Conservation (phyloP, 805 yeast genomes). For the Danielia oregonensis region DNA sequence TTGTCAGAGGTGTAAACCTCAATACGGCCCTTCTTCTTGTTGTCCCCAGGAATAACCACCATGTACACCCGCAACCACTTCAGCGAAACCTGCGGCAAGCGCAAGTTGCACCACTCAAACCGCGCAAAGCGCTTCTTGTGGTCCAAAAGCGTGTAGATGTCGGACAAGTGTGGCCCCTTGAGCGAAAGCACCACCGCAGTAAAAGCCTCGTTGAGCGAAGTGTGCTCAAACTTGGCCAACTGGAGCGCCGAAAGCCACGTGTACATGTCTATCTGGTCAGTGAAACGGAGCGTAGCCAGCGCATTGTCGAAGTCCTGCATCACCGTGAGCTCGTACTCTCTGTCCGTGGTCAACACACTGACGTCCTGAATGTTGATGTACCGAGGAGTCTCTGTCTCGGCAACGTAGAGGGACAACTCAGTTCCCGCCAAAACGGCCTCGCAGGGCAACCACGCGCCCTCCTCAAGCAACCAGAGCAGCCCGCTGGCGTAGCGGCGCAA, state of each 20-base stretch:
- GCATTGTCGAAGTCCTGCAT: slow-evolving; percentile 27
- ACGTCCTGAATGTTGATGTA: slow-evolving; percentile 51
- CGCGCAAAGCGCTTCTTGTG: slow-evolving; percentile 43
- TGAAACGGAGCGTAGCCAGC: slow-evolving; percentile 23
- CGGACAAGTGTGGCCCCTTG: slow-evolving; percentile 54
- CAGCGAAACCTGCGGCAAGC: slow-evolving; percentile 54
- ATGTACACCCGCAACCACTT: slow-evolving; percentile 58
- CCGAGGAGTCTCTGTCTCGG: slow-evolving; percentile 44
- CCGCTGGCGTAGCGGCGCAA: slow-evolving; percentile 62
- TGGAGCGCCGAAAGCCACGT: slow-evolving; percentile 48
- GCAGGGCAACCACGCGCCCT: slow-evolving; percentile 22
- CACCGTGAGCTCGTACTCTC: slow-evolving; percentile 15
- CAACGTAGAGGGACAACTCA: slow-evolving; percentile 48
- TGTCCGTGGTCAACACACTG: slow-evolving; percentile 8
- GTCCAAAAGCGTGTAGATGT: slow-evolving; percentile 54
- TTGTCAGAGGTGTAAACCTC: slow-evolving; percentile 51
- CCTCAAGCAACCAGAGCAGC: slow-evolving; percentile 28
- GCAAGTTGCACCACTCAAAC: slow-evolving; percentile 60
- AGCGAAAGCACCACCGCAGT: slow-evolving; percentile 61
- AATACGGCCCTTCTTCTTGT: slow-evolving; percentile 47
- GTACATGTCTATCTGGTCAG: slow-evolving; percentile 18
- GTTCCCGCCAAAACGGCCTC: slow-evolving; percentile 47
- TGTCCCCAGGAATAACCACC: slow-evolving; percentile 45
- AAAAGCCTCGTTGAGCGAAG: slow-evolving; percentile 55
- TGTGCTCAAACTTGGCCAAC: slow-evolving; percentile 54